phyloP scores from a whole-genome alignment of 2,329 filamentous ascomycete genomes.

The Botrytis byssoidea region DNA sequence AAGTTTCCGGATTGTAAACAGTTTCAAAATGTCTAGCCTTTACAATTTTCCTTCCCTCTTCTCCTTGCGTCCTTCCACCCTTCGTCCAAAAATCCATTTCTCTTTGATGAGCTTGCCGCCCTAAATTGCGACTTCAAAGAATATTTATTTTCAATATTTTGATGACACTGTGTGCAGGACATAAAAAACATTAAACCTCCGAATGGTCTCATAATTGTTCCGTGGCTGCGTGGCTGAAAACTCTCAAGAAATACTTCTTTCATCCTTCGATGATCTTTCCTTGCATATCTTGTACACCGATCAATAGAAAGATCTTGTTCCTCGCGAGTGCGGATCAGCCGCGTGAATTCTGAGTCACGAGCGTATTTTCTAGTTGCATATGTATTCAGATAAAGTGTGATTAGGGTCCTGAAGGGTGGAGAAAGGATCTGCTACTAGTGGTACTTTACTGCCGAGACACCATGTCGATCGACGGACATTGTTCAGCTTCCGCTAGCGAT shows the following conservation, averaged over 20 bases:
- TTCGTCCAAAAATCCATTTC: not conserved
- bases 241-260: not conserved
- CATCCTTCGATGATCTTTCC: conserved; percentile 5
- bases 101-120: conserved; percentile 4
- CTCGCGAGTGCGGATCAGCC: conserved; percentile 5
- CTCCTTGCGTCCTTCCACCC: not conserved
- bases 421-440: not conserved
- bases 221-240: conserved; percentile 1
- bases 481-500: not conserved
- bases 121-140: not conserved
- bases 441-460: conserved; percentile 2
- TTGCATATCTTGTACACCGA: not conserved
- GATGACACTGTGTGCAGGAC: not conserved
- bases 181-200: not conserved
- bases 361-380: conserved; percentile 11
- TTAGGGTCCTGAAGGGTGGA: not conserved
- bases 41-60: not conserved
- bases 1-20: not conserved
- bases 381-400: conserved; percentile 1
- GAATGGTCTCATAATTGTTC: not conserved
- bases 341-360: not conserved
- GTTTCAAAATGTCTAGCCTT: not conserved
- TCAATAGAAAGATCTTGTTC: not conserved
- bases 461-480: not conserved
- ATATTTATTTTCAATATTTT: not conserved